Base-by-base conservation (phyloP, 2,329 filamentous ascomycete genomes). In the Cladophialophora carrionii region DNA sequence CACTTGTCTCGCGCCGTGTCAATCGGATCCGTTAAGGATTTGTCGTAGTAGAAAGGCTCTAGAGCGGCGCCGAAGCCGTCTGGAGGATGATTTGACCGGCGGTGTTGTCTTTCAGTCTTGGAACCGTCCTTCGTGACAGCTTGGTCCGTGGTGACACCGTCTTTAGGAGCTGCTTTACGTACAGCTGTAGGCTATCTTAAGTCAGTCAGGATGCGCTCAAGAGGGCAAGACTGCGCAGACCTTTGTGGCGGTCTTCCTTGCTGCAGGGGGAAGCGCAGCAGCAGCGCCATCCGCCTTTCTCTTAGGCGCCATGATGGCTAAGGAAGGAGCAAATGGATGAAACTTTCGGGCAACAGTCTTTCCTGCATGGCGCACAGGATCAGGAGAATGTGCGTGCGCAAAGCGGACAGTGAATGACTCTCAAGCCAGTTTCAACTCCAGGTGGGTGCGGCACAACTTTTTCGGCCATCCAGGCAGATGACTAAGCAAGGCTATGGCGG, bases 1-100 rank as follows among this genome's bases (percentile, higher is more conserved):
- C 94, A 97, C 83, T 99, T 99, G 81, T 99, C 95, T 74, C 79
- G 80, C 31, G 87, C 87, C 1, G 88, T 90, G 66, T 88, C 83
- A 73, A 90, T 90, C 2, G 87, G 87, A 73, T 90, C 88, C 0
- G 86, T 88, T 62, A 90, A 76, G 57, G 82, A 82, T 75, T 90
- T 90, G 66, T 83, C 86, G 72, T 87, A 87, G 76, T 90, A 90
- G 74, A 90, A 90, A 0, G 88, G 88, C 73, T 89, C 83, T 29
- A 90, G 81, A 29, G 90, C 80, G 43, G 86, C 85, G 72, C 88
- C 85, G 72, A 88, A 88, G 22, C 81, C 80, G 73, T 80, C 68
- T 37, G 61, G 53, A 48, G 64, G 65, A 34, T 67, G 61, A 43
- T 66, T 58, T n/a, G 58, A 48, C 57, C 66, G 65, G 29, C 68